These are phyloP conservation scores for Rutidosis leptorrhynchoides DNA, from an alignment of 129 eudicot species.

Conservation along the genomic window DNA sequence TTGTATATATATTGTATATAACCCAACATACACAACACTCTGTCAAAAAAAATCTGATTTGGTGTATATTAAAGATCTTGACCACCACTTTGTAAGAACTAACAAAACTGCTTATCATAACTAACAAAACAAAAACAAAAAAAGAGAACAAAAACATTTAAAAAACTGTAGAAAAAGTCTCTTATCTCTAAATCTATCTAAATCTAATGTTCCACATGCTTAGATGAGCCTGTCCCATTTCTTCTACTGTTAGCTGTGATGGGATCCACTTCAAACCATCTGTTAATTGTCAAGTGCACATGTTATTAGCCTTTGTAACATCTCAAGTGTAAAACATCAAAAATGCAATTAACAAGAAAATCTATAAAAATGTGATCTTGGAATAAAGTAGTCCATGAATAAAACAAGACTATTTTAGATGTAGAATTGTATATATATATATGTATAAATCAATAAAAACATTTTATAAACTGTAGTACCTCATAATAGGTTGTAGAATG, in stretches of 20 bases:
- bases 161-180: constrained; percentile 31
- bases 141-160: constrained; percentile 8
- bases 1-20: constrained; percentile 7
- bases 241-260: constrained; percentile 32
- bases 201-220: constrained; percentile 27
- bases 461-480: too few relatives aligned
- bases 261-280: constrained; percentile 56
- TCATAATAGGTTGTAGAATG: constrained; percentile 65
- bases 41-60: constrained; percentile 19
- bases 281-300: constrained; percentile 29
- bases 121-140: constrained; percentile 28
- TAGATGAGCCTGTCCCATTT: constrained; percentile 27
- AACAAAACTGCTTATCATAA: constrained; percentile 23
- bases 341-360: neutral
- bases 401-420: too few relatives aligned
- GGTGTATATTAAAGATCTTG: constrained; percentile 26
- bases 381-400: neutral
- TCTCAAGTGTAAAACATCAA: neutral
- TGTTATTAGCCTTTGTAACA: constrained; percentile 23
- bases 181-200: constrained; percentile 35
- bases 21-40: constrained; percentile 25
- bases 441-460: too few relatives aligned
- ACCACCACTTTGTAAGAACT: constrained; percentile 32
- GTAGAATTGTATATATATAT: too few relatives aligned
- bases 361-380: constrained; percentile 7